A percentile compares a stretch with the other conserved stretches of the same genome.
Evolutionary conservation across 2,329 filamentous ascomycete species (phyloP).

Genomic region (Colletotrichum eremochloae): DNA sequence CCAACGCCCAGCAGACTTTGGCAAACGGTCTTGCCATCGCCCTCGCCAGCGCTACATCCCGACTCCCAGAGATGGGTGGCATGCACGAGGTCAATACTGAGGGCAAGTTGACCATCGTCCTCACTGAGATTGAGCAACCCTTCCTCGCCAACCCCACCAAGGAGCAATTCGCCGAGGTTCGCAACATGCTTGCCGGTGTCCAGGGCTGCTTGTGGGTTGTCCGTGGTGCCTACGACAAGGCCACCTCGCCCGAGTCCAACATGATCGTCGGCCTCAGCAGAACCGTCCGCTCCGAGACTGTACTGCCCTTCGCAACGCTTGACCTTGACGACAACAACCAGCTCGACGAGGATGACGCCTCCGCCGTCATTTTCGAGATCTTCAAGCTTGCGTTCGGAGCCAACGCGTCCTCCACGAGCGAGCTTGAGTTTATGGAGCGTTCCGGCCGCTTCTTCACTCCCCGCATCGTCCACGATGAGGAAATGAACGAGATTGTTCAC

Average conservation of each 20-base stretch:
- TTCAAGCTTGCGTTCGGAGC: conserved; percentile 54
- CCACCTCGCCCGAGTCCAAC: conserved; percentile 55
- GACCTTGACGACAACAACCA: conserved; percentile 57
- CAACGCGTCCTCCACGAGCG: conserved; percentile 49
- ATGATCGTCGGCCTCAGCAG: conserved; percentile 61
- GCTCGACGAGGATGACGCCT: conserved; percentile 48
- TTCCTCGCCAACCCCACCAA: conserved; percentile 57
- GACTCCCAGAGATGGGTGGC: conserved; percentile 41
- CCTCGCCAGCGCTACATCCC: conserved; percentile 40
- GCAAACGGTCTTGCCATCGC: conserved; percentile 39
- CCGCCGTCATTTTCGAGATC: conserved; percentile 53
- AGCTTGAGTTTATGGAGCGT: conserved; percentile 60
- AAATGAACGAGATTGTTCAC: conserved; percentile 59
- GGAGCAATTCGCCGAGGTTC: conserved; percentile 54
- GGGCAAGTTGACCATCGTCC: conserved; percentile 53
- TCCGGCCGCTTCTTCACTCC: conserved; percentile 55
- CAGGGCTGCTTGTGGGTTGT: conserved; percentile 58
- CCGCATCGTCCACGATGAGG: conserved; percentile 55
- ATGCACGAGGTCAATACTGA: conserved; percentile 46
- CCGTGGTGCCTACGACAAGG: conserved; percentile 54
- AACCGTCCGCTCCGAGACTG: conserved; percentile 61
- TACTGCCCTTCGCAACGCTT: conserved; percentile 59
- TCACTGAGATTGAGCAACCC: conserved; percentile 60
- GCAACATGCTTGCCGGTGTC: conserved; percentile 52
- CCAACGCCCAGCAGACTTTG: conserved; percentile 39